A percentile compares a stretch with the other conserved stretches of the same genome.
Evolutionary conservation across 1,284 basidiomycete genomes (phyloP).

Genomic region (Ganoderma resinaceum): DNA sequence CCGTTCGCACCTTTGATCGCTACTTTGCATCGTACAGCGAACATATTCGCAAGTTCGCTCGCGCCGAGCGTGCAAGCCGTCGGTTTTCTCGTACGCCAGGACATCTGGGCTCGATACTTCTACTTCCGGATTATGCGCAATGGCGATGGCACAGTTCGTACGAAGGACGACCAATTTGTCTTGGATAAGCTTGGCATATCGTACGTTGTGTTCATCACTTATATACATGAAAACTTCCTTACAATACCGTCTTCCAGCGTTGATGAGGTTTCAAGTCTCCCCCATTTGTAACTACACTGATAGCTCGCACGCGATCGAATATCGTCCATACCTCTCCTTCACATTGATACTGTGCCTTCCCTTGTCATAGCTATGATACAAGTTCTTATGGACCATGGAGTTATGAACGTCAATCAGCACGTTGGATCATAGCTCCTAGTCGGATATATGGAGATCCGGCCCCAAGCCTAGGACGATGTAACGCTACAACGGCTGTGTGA

Average conservation of each 20-base stretch:
- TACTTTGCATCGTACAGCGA: not conserved
- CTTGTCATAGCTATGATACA: too few species aligned
- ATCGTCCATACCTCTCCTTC: too few species aligned
- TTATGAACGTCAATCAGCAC: too few species aligned
- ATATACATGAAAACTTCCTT: not conserved
- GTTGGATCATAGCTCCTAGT: too few species aligned
- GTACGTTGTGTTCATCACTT: not conserved
- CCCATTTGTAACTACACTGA: too few species aligned
- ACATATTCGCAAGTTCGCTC: not conserved
- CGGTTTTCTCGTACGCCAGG: not conserved
- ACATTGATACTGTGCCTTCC: too few species aligned
- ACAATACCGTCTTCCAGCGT: not conserved
- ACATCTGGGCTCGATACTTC: not conserved
- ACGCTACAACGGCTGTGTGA: too few species aligned
- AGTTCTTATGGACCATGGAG: too few species aligned
- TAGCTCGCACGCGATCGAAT: too few species aligned
- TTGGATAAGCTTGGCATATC: not conserved
- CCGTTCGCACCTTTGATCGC: not conserved
- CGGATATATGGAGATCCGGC: too few species aligned
- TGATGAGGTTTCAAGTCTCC: not conserved
- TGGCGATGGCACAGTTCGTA: not conserved
- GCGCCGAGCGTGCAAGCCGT: not conserved
- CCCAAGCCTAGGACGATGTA: too few species aligned
- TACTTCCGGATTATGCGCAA: not conserved
- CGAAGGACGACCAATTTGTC: not conserved